Base-by-base conservation (phyloP, 2,329 filamentous ascomycete species). In the Thermomyces lanuginosus region DNA sequence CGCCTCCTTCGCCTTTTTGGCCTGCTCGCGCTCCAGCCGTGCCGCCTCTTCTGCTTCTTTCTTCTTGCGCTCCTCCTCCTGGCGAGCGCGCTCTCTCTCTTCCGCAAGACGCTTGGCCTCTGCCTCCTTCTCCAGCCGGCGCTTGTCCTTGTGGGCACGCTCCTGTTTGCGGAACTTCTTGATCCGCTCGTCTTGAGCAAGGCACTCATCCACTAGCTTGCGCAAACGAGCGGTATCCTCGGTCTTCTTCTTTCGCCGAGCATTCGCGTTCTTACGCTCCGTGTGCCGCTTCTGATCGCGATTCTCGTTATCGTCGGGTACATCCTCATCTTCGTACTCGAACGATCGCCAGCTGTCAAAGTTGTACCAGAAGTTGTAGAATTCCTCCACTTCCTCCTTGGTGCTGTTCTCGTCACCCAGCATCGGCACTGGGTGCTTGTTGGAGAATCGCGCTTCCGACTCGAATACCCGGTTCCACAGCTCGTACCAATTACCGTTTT, bases 321-420 rank as follows among this genome's bases (percentile, higher is more conserved):
- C 86, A 51, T 98, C 89, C 64, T 98, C 89, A 49, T 98, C 89
- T 33, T 92, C 78, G 59, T 98, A 98, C 62, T 98, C 89, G 47
- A 98, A 98, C 2, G 79, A 75, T 35, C 89, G 70, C 89, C 89
- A 98, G 56, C 78, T 89, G 67, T 98, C 89, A 46, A 98, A 92
- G 68, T 86, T 91, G 68, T 95, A 98, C 76, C 80, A 98, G 66
- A 95, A 98, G 69, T 98, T 92, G 71, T 98, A 98, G 58, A 98
- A 98, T 28, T 66, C 64, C 50, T 95, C 84, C 24, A 98, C 89
- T 6, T 92, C 76, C 49, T 91, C 80, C 58, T 84, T 80, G 44
- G 71, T 71, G 48, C 79, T 76, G 40, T 91, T 77, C 38, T 81
- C 80, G 48, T 81, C 69, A 36, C 89, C 89, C 32, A 98, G 74